phyloP scores from a whole-genome alignment of 1,284 basidiomycete genomes.

The Agroathelia rolfsii region DNA sequence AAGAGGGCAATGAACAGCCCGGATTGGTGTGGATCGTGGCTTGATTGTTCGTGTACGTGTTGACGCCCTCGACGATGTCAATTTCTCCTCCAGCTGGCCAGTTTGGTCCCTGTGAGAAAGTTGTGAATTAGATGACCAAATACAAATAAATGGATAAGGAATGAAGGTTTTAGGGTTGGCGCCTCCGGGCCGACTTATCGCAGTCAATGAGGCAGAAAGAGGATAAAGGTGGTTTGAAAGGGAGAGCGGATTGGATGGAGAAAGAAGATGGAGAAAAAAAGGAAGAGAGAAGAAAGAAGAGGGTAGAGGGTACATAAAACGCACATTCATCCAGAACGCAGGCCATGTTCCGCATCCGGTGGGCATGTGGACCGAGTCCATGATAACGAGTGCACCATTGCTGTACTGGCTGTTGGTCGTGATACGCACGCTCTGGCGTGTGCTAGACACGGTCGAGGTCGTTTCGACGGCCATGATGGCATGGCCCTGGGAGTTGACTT shows the following conservation, averaged over 20 bases:
- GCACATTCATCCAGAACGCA: constrained; percentile 35
- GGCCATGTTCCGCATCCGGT: constrained; percentile 85
- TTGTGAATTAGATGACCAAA: no score
- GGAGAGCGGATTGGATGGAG: no score
- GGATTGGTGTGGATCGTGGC: constrained; percentile 69
- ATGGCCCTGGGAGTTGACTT: constrained; percentile 59
- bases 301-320: constrained; percentile 10
- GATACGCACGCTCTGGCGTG: constrained; percentile 70
- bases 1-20: constrained; percentile 60
- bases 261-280: constrained; percentile 21
- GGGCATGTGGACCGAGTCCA: constrained; percentile 87
- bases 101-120: constrained; percentile 15
- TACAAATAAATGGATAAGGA: no score
- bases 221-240: no score
- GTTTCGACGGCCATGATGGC: constrained; percentile 81
- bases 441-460: constrained; percentile 53
- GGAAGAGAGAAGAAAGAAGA: constrained; percentile 3
- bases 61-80: constrained; percentile 78
- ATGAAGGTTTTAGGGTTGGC: no score
- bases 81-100: constrained; percentile 58
- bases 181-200: no score
- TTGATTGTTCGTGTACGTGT: constrained; percentile 72
- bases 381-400: constrained; percentile 56
- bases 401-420: constrained; percentile 54
- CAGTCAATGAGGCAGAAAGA: constrained; percentile 34